Evolutionary conservation across 1,284 basidiomycete genomes (phyloP).

Genomic region (Leccinum pachyderme): DNA sequence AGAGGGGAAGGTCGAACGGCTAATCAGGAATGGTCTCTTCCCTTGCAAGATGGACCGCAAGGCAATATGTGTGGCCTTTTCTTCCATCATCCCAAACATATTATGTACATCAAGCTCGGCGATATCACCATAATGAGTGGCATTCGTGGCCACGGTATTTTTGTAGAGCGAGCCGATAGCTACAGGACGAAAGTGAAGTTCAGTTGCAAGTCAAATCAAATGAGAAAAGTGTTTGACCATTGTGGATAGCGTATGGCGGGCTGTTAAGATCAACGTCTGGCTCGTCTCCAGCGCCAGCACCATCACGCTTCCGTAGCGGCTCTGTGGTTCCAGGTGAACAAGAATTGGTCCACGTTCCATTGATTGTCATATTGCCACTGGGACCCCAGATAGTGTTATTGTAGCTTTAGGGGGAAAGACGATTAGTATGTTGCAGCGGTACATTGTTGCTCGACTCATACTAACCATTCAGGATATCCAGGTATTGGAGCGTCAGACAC

Average conservation of each 20-base stretch:
- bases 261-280: slow-evolving; percentile 45
- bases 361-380: slow-evolving; percentile 73
- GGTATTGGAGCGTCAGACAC: slow-evolving; percentile 46
- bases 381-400: slow-evolving; percentile 59
- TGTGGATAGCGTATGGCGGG: slow-evolving; percentile 72
- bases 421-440: neutral
- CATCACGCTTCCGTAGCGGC: slow-evolving; percentile 17
- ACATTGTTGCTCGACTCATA: neutral
- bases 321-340: slow-evolving; percentile 14
- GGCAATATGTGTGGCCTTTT: slow-evolving; percentile 37
- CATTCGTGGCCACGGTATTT: slow-evolving; percentile 38
- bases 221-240: slow-evolving; percentile 41
- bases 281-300: slow-evolving; percentile 42
- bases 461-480: slow-evolving; percentile 64
- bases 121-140: slow-evolving; percentile 39
- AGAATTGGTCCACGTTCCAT: slow-evolving; percentile 58
- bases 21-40: slow-evolving; percentile 44
- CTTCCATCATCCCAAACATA: slow-evolving; percentile 42
- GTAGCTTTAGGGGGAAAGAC: slow-evolving; percentile 46
- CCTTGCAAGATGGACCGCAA: slow-evolving; percentile 33
- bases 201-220: neutral
- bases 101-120: slow-evolving; percentile 43
- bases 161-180: slow-evolving; percentile 28
- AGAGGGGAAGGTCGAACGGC: slow-evolving; percentile 53
- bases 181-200: slow-evolving; percentile 4